These are phyloP conservation scores for Neckera pumila DNA, from an alignment of 225 moss, liverwort and hornwort genomes.

Conservation along the genomic window DNA sequence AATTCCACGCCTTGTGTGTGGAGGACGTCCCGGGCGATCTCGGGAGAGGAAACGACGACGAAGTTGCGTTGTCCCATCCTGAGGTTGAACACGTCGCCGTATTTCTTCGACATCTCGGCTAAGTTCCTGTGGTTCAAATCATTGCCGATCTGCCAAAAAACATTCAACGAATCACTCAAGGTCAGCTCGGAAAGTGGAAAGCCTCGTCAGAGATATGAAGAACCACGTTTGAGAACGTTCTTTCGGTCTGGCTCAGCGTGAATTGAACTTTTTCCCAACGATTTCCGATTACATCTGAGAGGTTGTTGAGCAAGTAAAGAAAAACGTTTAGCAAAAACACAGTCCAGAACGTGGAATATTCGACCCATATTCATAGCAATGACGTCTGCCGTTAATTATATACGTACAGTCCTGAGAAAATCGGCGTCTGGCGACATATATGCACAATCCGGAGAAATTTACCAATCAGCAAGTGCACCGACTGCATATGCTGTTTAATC, in stretches of 20 bases:
- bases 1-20: slow-evolving; percentile 37
- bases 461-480: neutral
- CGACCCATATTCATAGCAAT: too few species aligned
- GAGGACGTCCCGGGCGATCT: slow-evolving; percentile 27
- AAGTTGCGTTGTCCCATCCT: slow-evolving; percentile 31
- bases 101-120: slow-evolving; percentile 16
- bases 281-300: neutral
- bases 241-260: neutral
- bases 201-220: neutral
- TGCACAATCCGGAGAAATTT: neutral
- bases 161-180: neutral
- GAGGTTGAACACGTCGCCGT: slow-evolving; percentile 27
- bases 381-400: neutral
- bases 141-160: slow-evolving; percentile 7
- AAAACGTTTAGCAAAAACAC: neutral
- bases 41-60: slow-evolving; percentile 32
- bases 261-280: neutral
- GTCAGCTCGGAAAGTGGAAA: neutral
- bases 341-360: too few species aligned
- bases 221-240: neutral
- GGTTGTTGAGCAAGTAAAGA: neutral
- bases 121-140: slow-evolving; percentile 30
- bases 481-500: neutral
- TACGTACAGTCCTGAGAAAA: neutral
- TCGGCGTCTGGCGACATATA: neutral